These are phyloP conservation scores for Oehlia diaphana DNA, from an alignment of 192 early-diverging fungal species.

Conservation along the genomic window DNA sequence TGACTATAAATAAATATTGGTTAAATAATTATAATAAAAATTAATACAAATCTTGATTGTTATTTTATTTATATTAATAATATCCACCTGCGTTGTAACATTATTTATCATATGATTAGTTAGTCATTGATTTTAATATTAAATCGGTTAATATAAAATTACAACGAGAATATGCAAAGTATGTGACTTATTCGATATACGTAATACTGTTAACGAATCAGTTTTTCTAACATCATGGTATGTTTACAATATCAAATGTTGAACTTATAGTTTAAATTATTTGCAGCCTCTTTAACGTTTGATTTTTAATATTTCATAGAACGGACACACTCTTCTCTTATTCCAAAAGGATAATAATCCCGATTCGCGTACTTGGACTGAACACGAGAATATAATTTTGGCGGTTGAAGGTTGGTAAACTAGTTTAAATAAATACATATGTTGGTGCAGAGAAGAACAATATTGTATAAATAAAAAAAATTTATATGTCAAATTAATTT, in stretches of 20 bases:
- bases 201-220: no score
- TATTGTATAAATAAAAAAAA: background rate
- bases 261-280: background rate
- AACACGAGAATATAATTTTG: slow-evolving; percentile 28
- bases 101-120: no score
- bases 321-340: slow-evolving; percentile 35
- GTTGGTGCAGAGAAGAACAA: background rate
- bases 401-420: slow-evolving; percentile 33
- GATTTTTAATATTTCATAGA: background rate
- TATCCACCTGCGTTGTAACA: no score
- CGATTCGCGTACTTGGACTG: slow-evolving; percentile 33
- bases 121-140: no score
- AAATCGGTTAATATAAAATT: no score
- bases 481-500: background rate
- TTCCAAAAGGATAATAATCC: slow-evolving; percentile 30
- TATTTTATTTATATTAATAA: no score
- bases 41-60: no score
- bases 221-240: background rate
- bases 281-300: background rate
- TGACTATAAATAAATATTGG: no score
- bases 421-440: background rate
- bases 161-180: no score
- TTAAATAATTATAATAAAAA: no score
- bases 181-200: no score
- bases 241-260: no score